Conservation (phyloP, 1,284 basidiomycete genomes). For the Termitomyces sp. region DNA sequence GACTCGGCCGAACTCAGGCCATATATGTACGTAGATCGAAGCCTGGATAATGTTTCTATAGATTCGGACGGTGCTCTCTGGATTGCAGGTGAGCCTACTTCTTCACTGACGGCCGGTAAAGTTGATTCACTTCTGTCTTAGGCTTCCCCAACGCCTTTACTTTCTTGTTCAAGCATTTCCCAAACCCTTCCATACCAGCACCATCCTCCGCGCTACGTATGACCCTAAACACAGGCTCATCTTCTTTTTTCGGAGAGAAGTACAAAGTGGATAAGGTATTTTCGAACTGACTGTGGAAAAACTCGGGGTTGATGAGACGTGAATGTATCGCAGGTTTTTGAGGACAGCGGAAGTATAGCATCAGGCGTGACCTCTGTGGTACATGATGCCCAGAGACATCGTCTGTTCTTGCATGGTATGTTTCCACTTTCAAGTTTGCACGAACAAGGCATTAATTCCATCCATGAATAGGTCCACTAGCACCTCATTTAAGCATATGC, state of each 20-base stretch:
- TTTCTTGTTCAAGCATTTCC: conserved; percentile 30
- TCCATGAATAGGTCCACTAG: conserved; percentile 22
- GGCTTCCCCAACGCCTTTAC: conserved; percentile 30
- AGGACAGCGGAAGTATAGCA: conserved; percentile 53
- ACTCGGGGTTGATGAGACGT: conserved; percentile 19
- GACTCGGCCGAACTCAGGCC: not conserved
- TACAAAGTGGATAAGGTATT: conserved; percentile 55
- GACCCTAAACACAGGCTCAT: conserved; percentile 43
- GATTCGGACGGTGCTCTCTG: conserved; percentile 55
- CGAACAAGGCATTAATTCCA: not conserved
- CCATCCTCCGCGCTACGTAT: conserved; percentile 36
- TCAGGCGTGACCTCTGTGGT: conserved; percentile 50
- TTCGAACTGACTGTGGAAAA: not conserved
- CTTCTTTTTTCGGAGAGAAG: conserved; percentile 59
- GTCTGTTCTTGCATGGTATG: conserved; percentile 55
- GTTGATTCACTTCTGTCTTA: conserved; percentile 14
- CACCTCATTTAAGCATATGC: conserved; percentile 29
- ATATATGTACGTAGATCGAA: conserved; percentile 30
- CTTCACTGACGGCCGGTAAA: not conserved
- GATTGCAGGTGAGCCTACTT: conserved; percentile 42
- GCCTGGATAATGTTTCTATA: conserved; percentile 51
- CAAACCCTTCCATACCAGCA: conserved; percentile 15
- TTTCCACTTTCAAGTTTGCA: not conserved
- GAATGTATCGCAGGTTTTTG: conserved; percentile 20
- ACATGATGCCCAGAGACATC: conserved; percentile 43